Base-by-base conservation (phyloP, 768 basidiomycete genomes). In the Pisolithus microcarpus region DNA sequence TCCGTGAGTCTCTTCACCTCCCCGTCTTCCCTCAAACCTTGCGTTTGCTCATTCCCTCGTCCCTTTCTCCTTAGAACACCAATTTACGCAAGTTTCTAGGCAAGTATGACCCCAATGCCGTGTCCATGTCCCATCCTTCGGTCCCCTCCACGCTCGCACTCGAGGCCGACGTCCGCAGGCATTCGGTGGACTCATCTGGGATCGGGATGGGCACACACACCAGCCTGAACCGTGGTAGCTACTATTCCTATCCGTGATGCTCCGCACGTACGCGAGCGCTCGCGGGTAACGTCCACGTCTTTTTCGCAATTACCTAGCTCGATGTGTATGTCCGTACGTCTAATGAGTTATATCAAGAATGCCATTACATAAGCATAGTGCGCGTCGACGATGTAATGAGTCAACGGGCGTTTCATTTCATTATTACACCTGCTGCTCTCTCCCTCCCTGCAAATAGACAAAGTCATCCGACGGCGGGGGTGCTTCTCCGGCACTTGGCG, bases 1-100 rank as follows among this genome's bases (percentile, higher is more conserved):
- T 78, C 82, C 18, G 86, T 87, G 56, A 63, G 79, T 72, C 24
- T 15, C 50, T 43, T 31, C 21, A 38, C 16, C 34, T 19, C n/a
- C 43, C 34, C 40, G 69, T 15, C 3, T 23, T 4, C 21, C 21
- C 21, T 23, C 21, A 23, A 23, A 23, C 18, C 6, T 10, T 1
- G 19, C 10, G 13, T 7, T 4, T 38, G 1, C 38, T 30, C 31
- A 30, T n/a, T n/a, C 45, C 42, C 34, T 40, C 21, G 30, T 21
- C 4, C 1, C 42, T 10, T 36, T 47, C 4, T 2, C 43, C 11
- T 36, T 47, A 66, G 65, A 66, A 67, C 37, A 65, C 65, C 7
- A 67, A 66, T 45, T 56, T 66, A 11, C 58, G 61, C 46, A 68
- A 68, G 40, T 55, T 66, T 16, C 63, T 66, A 15, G 65, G 65